Evolutionary conservation across 768 basidiomycete species (phyloP).

Genomic region (Suillus discolor): DNA sequence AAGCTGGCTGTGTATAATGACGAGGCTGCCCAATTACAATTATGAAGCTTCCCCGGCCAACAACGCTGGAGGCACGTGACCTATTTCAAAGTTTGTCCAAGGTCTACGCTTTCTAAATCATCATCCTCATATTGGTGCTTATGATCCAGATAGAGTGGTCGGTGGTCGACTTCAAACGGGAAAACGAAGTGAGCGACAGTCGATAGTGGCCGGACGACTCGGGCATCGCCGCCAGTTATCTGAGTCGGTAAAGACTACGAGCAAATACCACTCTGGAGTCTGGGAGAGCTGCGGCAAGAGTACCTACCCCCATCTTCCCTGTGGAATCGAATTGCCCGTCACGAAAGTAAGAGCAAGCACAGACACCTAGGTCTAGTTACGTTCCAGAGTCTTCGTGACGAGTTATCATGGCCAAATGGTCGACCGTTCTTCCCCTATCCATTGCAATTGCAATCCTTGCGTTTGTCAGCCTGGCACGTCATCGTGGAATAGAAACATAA

Average conservation of each 20-base stretch:
- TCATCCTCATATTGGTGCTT: no score
- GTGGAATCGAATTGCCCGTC: neutral
- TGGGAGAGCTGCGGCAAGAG: neutral
- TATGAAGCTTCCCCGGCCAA: no score
- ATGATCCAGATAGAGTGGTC: neutral
- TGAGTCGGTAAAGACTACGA: neutral
- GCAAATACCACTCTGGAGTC: neutral
- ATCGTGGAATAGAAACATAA: neutral
- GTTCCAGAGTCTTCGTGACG: neutral
- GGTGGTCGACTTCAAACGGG: neutral
- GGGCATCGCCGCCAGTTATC: neutral
- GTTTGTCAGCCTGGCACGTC: constrained; percentile 1
- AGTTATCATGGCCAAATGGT: neutral
- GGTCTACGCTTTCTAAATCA: no score
- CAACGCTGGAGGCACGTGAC: no score
- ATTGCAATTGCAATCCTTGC: neutral
- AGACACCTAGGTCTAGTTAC: neutral
- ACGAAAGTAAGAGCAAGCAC: neutral
- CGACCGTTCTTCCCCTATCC: neutral
- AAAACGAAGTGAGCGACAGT: neutral
- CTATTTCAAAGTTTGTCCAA: no score
- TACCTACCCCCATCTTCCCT: neutral
- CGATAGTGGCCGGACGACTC: neutral
- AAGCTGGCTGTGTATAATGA: no score
- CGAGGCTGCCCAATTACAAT: no score